A percentile compares a stretch with the other conserved stretches of the same genome.
Conservation (phyloP, 2,329 filamentous ascomycete genomes). For the Claviceps digitariae region DNA sequence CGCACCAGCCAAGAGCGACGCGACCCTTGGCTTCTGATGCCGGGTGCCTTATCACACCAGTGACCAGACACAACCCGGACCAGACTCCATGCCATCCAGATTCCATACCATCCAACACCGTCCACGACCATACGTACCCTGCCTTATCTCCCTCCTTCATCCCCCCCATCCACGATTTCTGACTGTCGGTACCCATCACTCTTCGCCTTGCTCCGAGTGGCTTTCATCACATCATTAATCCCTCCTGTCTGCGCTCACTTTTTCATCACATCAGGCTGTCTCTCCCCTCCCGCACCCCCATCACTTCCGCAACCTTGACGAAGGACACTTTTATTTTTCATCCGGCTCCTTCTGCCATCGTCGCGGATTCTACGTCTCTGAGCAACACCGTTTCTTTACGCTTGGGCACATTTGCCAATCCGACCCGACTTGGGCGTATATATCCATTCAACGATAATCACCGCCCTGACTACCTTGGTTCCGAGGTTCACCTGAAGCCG, state of each 20-base stretch:
- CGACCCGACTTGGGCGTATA: neutral
- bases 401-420: neutral
- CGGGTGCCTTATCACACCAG: neutral
- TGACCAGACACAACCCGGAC: neutral
- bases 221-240: neutral
- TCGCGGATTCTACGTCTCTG: neutral
- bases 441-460: neutral
- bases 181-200: neutral
- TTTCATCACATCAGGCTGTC: neutral
- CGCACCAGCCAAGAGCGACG: neutral
- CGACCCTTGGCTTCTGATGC: neutral
- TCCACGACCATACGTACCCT: neutral
- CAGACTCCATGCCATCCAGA: neutral
- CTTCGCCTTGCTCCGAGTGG: neutral
- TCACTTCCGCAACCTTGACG: neutral
- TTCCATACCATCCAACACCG: neutral
- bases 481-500: neutral
- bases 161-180: neutral
- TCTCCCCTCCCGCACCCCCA: neutral
- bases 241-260: neutral
- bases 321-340: neutral
- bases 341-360: neutral
- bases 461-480: neutral
- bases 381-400: neutral
- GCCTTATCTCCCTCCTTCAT: neutral